Evolutionary conservation across 371 early-diverging fungal species (phyloP), one percentile per base, ranked within the genome.

Genomic region (Mortierella sp.): DNA sequence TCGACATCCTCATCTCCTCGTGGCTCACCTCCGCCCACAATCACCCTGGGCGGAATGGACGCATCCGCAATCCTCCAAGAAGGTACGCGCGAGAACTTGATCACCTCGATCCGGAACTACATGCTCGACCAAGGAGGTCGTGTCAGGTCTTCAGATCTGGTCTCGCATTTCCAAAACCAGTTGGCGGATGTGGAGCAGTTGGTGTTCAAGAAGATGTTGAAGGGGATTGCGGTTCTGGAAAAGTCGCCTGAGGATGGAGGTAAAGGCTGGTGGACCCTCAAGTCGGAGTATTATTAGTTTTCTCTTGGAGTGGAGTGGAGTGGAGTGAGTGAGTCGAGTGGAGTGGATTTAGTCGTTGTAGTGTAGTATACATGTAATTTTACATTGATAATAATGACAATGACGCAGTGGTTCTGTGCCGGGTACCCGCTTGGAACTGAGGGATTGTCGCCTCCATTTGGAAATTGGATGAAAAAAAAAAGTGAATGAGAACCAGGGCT

Each of bases 171-270:
- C 48, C 75, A 88, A n/a, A 51, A 89, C 18, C 81, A 89, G 51
- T 81, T 94, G 4, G 83, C 80, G 16, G 83, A 88, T 51, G 91
- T 92, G 6, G 90, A 93, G 46, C 89, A 91, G 11, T 72, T 90
- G 0, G 83, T 93, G 4, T 95, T 95, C 76, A 88, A 92, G 38
- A 93, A 93, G 80, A 90, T 95, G 93, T 83, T 95, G 16, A 93
- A 91, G 77, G 93, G 90, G 3, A 93, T 95, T 48, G 94, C 95
- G 2, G 87, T 74, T 24, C 89, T 92, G 71, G 89, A 91, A 58
- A 89, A 88, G 80, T 81, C 88, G 32, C 55, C 35, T 4, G 55
- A 21, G 5, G 88, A 76, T 78, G 88, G 75, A 78, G 84, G 87
- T 14, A 75, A 77, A 46, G 92, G 93, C 4, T 84, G 88, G 63